Evolutionary conservation across 352 stramenopile species (phyloP), one percentile per base, ranked within the genome.

Genomic region (Globisporangium middletonii): DNA sequence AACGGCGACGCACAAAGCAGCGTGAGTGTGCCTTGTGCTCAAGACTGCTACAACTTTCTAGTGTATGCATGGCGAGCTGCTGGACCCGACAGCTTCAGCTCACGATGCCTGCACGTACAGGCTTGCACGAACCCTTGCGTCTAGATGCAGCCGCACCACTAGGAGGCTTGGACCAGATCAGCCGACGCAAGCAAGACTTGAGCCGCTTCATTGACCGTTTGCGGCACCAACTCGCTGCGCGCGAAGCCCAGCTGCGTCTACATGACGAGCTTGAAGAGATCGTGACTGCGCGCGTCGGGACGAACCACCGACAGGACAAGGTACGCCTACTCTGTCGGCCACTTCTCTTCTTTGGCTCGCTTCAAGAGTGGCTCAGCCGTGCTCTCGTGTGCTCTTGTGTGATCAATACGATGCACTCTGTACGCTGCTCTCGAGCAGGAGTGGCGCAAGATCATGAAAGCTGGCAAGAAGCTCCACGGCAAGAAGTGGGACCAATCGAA

Each of bases 181-280:
- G 71, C 15, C 73, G 71, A 15, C 79, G 80, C 37, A 91, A 89
- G 59, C 62, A 83, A 37, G 77, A 90, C 49, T 57, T 92, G 3
- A 60, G 62, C 33, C 75, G 71, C 15, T 89, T 85, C 53, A 88
- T 92, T 49, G 43, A 43, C 19, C 75, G 63, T 47, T 65, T 90
- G 12, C 71, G 74, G 35, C 51, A 63, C 3, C 73, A 89, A 48
- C 57, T 93, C 9, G 69, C 62, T 0, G 62, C 56, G 26, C 71
- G 77, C 16, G 68, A 91, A 51, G 60, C 84, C 59, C 80, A 90
- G 46, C 53, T 91, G 26, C 72, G 69, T 6, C 68, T 72, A 7
- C 80, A 90, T 52, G 74, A 88, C 28, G 67, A 86, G 53, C 79
- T 91, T 6, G 77, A 91, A 57, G 64, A 77, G 33, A 71, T 88